These are phyloP conservation scores for Aspergillus aculeatus DNA, from an alignment of 2,329 filamentous ascomycete genomes.

Conservation along the genomic window DNA sequence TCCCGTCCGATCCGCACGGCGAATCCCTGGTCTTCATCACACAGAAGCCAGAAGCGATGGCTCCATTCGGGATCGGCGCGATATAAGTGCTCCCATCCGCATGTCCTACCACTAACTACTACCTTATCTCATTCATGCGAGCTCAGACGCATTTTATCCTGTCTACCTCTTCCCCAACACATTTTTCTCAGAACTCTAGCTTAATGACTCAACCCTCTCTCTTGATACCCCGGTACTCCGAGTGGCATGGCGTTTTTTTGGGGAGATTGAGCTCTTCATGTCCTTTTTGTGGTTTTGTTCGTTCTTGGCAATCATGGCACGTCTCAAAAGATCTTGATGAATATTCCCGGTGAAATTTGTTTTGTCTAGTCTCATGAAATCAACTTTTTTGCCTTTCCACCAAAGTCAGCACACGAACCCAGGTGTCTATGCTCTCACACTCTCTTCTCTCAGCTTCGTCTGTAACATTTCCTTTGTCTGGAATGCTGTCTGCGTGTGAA, in stretches of 20 bases:
- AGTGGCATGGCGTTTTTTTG: constrained; percentile 18
- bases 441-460: too few species aligned
- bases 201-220: constrained; percentile 14
- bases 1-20: constrained; percentile 28
- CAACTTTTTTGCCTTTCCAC: too few species aligned
- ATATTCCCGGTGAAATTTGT: not conserved
- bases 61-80: constrained; percentile 33
- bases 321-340: not conserved
- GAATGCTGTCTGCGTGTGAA: not conserved
- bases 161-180: constrained; percentile 12
- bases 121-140: too few species aligned
- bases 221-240: constrained; percentile 31
- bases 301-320: not conserved
- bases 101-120: constrained; percentile 28
- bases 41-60: constrained; percentile 28
- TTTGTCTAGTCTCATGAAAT: not conserved
- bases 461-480: not conserved
- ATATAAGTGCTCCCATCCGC: constrained; percentile 40
- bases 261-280: not conserved
- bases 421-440: not conserved
- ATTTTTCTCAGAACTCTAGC: constrained; percentile 10
- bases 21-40: constrained; percentile 35
- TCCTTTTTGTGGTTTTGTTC: not conserved
- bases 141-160: constrained; percentile 2
- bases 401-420: too few species aligned